A percentile compares a stretch with the other conserved stretches of the same genome.
Evolutionary conservation across 148 eudicot genomes (phyloP).

Genomic region (Amaranthus cruentus): DNA sequence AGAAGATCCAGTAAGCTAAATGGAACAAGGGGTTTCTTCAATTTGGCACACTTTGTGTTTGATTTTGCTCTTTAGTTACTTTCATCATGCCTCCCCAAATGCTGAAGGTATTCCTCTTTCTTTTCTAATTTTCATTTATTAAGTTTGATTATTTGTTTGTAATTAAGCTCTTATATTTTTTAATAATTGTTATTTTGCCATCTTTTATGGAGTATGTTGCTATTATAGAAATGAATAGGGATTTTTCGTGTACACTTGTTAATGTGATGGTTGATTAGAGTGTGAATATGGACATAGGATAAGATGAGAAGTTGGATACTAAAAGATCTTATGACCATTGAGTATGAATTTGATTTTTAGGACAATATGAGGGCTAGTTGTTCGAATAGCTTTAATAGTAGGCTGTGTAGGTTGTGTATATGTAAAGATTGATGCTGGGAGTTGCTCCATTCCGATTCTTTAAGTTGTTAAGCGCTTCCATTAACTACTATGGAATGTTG

Average conservation of each 20-base stretch:
- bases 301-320: not conserved
- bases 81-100: not conserved
- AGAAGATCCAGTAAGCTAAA: not conserved
- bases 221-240: too few relatives aligned
- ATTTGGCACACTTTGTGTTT: not conserved
- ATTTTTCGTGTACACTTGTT: not conserved
- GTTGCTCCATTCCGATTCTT: not conserved
- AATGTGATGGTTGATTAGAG: not conserved
- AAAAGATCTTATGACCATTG: not conserved
- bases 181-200: too few relatives aligned
- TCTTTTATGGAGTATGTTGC: too few relatives aligned
- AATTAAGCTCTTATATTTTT: not conserved
- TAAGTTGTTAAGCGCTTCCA: not conserved
- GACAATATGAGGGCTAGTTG: not conserved
- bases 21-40: constrained; percentile 11
- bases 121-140: not conserved
- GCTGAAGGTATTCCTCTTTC: constrained; percentile 11
- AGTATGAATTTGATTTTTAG: not conserved
- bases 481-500: not conserved
- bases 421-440: not conserved
- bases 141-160: not conserved
- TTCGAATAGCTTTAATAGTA: not conserved
- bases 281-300: not conserved
- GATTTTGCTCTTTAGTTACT: constrained; percentile 9
- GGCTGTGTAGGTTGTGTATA: not conserved